Percentiles rank a stretch among this genome's conserved stretches.
phyloP scores from a whole-genome alignment of 106 monocot genomes.

The Dendrobium officinale region DNA sequence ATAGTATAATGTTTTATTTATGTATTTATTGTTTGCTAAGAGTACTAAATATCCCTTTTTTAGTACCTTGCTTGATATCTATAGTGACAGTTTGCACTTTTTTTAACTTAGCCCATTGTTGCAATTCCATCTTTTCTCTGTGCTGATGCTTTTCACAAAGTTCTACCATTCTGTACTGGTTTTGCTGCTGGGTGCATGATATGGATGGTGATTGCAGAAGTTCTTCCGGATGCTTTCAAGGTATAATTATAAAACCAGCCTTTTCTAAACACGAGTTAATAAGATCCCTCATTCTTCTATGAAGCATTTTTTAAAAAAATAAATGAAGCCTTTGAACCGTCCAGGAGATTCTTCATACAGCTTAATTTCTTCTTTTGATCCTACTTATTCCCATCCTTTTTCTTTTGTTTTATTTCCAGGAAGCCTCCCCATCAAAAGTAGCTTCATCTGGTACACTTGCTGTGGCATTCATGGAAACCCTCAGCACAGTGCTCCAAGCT shows the following conservation, averaged over 20 bases:
- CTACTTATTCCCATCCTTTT: neutral
- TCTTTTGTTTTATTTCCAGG: conserved; percentile 28
- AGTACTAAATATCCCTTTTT: neutral
- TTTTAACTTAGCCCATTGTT: conserved; percentile 68
- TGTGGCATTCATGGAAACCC: conserved; percentile 95
- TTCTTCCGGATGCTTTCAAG: conserved; percentile 99
- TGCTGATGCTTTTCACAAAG: conserved; percentile 89
- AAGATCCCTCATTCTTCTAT: neutral
- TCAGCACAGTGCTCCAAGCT: conserved; percentile 61
- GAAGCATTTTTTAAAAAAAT: neutral
- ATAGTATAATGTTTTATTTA: neutral
- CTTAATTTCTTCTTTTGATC: neutral
- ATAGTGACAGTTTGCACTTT: neutral
- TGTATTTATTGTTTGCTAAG: neutral
- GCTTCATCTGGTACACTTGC: conserved; percentile 94
- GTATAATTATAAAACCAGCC: conserved; percentile 24
- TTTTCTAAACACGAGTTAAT: neutral
- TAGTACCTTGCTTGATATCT: neutral
- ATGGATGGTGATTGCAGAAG: conserved; percentile 99
- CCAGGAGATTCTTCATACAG: neutral
- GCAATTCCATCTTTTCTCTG: conserved; percentile 92
- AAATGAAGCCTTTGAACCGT: neutral
- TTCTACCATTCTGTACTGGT: conserved; percentile 94
- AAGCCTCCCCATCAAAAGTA: conserved; percentile 94
- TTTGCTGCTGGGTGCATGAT: conserved; percentile 99